Conservation (phyloP, 2,329 filamentous ascomycete genomes). For the Phaeomoniella chlamydospora region DNA sequence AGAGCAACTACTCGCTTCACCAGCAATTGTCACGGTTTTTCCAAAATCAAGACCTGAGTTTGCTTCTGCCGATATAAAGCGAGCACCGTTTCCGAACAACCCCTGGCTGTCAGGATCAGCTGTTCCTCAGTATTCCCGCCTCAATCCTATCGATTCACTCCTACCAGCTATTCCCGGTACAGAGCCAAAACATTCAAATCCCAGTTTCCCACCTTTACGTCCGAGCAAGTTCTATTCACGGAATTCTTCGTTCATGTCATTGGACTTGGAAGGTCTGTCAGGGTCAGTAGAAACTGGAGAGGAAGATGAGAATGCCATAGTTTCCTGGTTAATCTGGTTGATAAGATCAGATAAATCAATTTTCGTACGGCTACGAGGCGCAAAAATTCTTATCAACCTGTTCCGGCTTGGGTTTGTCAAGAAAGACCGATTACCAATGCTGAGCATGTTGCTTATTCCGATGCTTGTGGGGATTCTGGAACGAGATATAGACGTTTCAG, state of each 20-base stretch:
- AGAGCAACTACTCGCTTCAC: slow-evolving; percentile 54
- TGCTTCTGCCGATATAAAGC: slow-evolving; percentile 31
- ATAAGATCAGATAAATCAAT: slow-evolving; percentile 42
- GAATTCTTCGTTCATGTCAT: not conserved
- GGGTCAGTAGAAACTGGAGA: slow-evolving; percentile 23
- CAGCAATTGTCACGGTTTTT: slow-evolving; percentile 55
- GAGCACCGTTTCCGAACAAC: slow-evolving; percentile 34
- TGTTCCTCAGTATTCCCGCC: slow-evolving; percentile 27
- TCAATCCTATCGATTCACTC: slow-evolving; percentile 50
- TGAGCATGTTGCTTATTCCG: slow-evolving; percentile 56
- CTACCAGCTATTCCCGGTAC: slow-evolving; percentile 35
- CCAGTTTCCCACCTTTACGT: slow-evolving; percentile 41
- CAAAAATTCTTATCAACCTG: slow-evolving; percentile 53
- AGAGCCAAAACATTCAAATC: slow-evolving; percentile 18
- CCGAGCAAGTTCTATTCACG: slow-evolving; percentile 8
- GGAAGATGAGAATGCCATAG: slow-evolving; percentile 53
- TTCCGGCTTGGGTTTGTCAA: slow-evolving; percentile 54
- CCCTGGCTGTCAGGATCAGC: slow-evolving; percentile 39
- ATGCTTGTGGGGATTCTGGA: slow-evolving; percentile 53
- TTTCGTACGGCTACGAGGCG: slow-evolving; percentile 50
- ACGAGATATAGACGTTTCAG: slow-evolving; percentile 26
- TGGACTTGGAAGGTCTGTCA: not conserved
- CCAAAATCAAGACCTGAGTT: slow-evolving; percentile 40
- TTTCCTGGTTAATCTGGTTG: slow-evolving; percentile 58
- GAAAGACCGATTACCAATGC: slow-evolving; percentile 46